Evolutionary conservation across 805 yeast genomes (phyloP).

Genomic region (Candida xiaguanensis): DNA sequence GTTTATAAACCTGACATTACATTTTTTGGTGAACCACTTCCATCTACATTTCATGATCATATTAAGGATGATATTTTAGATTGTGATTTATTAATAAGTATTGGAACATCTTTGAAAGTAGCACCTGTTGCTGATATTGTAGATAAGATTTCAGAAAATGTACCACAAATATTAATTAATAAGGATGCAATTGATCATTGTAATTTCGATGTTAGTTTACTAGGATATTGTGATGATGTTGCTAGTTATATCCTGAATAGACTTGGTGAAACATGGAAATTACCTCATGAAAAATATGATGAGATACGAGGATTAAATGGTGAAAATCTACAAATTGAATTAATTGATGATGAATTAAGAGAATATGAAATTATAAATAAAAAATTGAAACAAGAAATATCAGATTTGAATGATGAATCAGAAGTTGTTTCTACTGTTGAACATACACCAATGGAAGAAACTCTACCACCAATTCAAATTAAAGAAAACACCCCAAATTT

Average conservation of each 20-base stretch:
- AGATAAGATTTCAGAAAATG: slow-evolving; percentile 25
- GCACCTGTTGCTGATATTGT: slow-evolving; percentile 43
- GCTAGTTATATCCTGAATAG: slow-evolving; percentile 30
- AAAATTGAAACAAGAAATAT: too few species aligned
- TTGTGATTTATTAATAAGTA: slow-evolving; percentile 77
- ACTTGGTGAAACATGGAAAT: slow-evolving; percentile 30
- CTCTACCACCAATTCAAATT: neutral
- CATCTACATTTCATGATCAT: slow-evolving; percentile 32
- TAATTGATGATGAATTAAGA: slow-evolving; percentile 10
- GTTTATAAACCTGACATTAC: slow-evolving; percentile 91
- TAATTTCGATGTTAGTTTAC: slow-evolving; percentile 35
- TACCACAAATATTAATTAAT: slow-evolving; percentile 40
- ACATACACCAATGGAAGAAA: slow-evolving; percentile 5
- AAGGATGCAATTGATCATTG: slow-evolving; percentile 31
- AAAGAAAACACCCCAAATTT: neutral
- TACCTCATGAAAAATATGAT: slow-evolving; percentile 27
- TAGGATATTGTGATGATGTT: slow-evolving; percentile 41
- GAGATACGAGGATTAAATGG: slow-evolving; percentile 15
- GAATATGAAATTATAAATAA: slow-evolving; percentile 8
- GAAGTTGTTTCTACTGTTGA: neutral
- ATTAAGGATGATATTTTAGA: slow-evolving; percentile 51
- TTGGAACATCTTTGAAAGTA: slow-evolving; percentile 82
- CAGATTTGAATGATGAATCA: too few species aligned
- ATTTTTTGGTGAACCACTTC: slow-evolving; percentile 71
- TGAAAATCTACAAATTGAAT: slow-evolving; percentile 10